These are phyloP conservation scores for Botryotinia convoluta DNA, from an alignment of 2,329 filamentous ascomycete genomes.

Conservation along the genomic window DNA sequence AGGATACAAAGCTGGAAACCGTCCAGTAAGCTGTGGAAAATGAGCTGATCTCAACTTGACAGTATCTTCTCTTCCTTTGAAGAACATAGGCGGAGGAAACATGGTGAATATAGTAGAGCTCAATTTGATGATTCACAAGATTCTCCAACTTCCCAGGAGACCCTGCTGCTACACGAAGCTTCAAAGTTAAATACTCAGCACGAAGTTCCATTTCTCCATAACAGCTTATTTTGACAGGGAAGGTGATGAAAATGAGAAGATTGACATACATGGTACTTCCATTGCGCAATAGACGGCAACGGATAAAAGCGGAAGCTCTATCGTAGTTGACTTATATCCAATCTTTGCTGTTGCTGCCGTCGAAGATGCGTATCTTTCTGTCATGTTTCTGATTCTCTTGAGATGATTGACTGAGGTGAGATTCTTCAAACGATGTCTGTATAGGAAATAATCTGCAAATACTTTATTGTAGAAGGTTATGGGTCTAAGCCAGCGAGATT, in stretches of 20 bases:
- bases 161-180: accelerated
- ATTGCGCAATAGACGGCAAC: accelerated
- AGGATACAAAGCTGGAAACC: background rate
- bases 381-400: background rate
- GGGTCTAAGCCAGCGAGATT: accelerated
- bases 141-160: accelerated
- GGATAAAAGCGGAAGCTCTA: accelerated
- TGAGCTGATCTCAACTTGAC: background rate
- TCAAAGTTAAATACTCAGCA: background rate
- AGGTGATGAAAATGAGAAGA: background rate
- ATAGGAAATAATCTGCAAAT: background rate
- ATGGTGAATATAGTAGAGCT: background rate
- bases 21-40: background rate
- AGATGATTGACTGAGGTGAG: accelerated
- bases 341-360: background rate
- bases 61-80: background rate
- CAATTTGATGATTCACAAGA: accelerated
- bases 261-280: background rate
- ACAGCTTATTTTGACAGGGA: background rate
- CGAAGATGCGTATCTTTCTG: background rate
- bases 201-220: background rate
- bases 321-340: accelerated
- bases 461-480: accelerated
- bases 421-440: accelerated
- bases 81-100: background rate